These are phyloP conservation scores for Cucumis cinereus DNA, from an alignment of 306 rosid species.

Conservation along the genomic window DNA sequence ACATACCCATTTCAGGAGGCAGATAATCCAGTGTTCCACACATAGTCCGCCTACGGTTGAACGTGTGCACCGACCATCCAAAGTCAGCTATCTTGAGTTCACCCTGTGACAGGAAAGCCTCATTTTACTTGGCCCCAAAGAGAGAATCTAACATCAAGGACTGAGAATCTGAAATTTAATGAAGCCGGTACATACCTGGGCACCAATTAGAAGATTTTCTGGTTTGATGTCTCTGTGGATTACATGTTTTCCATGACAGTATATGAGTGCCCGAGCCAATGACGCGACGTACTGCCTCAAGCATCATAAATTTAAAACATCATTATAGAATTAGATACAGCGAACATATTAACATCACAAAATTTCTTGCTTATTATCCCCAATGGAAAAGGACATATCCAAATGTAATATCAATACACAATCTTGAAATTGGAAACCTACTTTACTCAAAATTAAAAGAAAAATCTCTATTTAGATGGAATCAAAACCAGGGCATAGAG, in stretches of 20 bases:
- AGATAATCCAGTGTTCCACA: constrained; percentile 98
- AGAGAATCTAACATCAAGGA: neutral
- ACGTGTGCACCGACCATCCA: constrained; percentile 99
- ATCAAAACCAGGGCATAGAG: neutral
- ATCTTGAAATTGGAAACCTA: neutral
- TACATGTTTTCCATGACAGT: constrained; percentile 99
- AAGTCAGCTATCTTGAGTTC: constrained; percentile 96
- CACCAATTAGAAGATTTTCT: constrained; percentile 87
- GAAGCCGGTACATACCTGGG: constrained; percentile 59
- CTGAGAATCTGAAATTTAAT: constrained; percentile 6
- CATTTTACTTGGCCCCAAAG: constrained; percentile 11
- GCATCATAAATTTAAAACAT: neutral
- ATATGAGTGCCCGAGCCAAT: constrained; percentile 90
- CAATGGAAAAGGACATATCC: neutral
- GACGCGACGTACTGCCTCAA: constrained; percentile 81
- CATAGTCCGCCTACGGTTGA: constrained; percentile 96
- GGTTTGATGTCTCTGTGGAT: constrained; percentile 97
- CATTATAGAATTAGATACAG: neutral
- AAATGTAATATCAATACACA: neutral
- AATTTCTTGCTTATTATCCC: neutral
- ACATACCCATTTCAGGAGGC: constrained; percentile 97
- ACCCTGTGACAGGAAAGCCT: constrained; percentile 44
- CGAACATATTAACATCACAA: neutral
- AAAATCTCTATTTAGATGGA: neutral
- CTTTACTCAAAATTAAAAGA: neutral